These are phyloP conservation scores for Chaetomium strumarium DNA, from an alignment of 2,329 filamentous ascomycete species.

Conservation along the genomic window DNA sequence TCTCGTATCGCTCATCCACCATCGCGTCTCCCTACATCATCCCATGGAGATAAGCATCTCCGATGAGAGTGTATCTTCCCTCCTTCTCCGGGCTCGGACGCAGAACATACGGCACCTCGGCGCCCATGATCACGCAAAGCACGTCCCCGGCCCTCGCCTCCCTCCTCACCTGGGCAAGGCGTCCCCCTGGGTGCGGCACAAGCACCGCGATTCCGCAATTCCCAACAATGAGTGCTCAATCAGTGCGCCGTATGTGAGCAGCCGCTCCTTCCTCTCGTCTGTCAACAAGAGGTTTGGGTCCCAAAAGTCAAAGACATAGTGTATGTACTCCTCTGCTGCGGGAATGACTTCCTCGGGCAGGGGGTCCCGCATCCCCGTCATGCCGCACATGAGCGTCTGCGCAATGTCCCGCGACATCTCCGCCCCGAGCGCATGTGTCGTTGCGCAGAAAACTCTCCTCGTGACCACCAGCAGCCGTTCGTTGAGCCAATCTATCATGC, in stretches of 20 bases:
- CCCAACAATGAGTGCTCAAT: not conserved
- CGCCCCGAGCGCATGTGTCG: no score
- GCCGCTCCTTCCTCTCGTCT: not conserved
- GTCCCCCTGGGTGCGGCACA: conserved; percentile 3
- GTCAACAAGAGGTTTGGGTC: not conserved
- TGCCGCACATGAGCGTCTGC: not conserved
- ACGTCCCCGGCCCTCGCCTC: not conserved
- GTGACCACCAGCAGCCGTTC: no score
- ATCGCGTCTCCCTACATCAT: conserved; percentile 1
- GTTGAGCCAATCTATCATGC: no score
- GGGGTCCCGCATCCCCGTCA: conserved; percentile 1
- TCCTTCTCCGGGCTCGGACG: not conserved
- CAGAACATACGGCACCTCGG: conserved; percentile 5
- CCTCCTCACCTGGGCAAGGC: conserved; percentile 1
- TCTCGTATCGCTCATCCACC: not conserved
- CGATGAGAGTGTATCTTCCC: not conserved
- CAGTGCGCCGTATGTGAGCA: not conserved
- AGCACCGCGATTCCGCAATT: not conserved
- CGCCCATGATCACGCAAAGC: conserved; percentile 2
- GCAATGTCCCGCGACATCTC: not conserved
- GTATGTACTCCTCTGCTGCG: not conserved
- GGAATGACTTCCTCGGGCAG: not conserved
- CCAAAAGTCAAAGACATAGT: not conserved
- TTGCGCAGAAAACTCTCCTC: no score
- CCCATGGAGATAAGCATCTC: not conserved